These are phyloP conservation scores for Calocybe gambosa DNA, from an alignment of 1,284 basidiomycete genomes.

Conservation along the genomic window DNA sequence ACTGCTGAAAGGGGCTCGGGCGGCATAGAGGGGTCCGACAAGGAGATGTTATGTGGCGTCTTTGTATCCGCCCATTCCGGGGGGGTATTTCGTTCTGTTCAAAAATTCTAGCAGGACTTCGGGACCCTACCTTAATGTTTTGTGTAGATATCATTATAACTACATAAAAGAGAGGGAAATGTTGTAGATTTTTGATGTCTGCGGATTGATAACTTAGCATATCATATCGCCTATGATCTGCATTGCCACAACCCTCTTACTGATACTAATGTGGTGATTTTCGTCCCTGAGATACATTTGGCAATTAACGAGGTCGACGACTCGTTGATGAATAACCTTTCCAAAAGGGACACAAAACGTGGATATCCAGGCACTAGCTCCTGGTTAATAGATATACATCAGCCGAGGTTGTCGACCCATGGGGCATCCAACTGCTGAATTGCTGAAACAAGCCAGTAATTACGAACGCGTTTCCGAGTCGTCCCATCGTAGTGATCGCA, in stretches of 20 bases:
- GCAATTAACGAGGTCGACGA: not conserved
- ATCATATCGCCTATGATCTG: not conserved
- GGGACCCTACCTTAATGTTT: not conserved
- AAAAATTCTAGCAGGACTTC: not conserved
- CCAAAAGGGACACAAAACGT: not conserved
- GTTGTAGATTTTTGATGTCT: not conserved
- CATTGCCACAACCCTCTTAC: not conserved
- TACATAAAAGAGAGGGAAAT: not conserved
- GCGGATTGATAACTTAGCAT: not conserved
- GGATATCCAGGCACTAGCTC: not conserved
- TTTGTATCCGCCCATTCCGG: not conserved
- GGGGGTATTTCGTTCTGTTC: not conserved
- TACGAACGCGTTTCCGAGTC: not conserved
- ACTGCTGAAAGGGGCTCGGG: constrained; percentile 30
- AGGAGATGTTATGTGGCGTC: not conserved
- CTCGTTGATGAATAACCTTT: not conserved
- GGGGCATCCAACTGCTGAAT: not conserved
- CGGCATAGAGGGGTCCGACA: constrained; percentile 3
- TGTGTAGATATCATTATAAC: not conserved
- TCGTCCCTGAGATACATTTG: not conserved
- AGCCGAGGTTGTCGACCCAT: not conserved
- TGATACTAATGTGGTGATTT: not conserved
- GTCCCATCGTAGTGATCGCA: too few species aligned
- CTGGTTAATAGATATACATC: not conserved
- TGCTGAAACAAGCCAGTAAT: not conserved